Conservation (phyloP, 768 basidiomycete genomes). For the Grammothele lineata region DNA sequence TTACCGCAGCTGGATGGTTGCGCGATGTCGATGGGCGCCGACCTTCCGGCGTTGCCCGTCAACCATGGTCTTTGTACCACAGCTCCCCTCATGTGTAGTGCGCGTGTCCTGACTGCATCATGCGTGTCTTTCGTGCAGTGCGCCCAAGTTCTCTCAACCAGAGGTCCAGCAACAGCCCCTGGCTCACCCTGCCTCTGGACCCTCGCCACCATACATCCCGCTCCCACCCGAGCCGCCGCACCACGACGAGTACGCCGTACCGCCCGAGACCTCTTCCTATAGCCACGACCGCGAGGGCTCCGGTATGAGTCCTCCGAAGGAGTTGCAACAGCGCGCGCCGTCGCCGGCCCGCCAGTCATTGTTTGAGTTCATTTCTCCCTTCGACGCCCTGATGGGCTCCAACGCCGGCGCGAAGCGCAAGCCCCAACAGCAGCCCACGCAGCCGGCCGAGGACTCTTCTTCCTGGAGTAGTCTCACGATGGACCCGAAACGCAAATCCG, state of each 20-base stretch:
- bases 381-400: slow-evolving; percentile 64
- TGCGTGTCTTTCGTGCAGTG: slow-evolving; percentile 5
- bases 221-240: slow-evolving; percentile 16
- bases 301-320: slow-evolving; percentile 2
- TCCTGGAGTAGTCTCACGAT: slow-evolving; percentile 39
- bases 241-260: slow-evolving; percentile 17
- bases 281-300: slow-evolving; percentile 19
- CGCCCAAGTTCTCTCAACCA: slow-evolving; percentile 10
- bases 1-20: background rate
- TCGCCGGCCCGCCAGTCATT: slow-evolving; percentile 74
- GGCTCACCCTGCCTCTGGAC: slow-evolving; percentile 16
- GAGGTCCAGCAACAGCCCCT: slow-evolving; percentile 8
- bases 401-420: slow-evolving; percentile 63
- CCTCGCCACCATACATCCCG: slow-evolving; percentile 21
- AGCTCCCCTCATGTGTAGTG: too few relatives aligned
- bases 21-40: background rate
- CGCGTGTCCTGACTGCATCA: too few relatives aligned
- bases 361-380: slow-evolving; percentile 83
- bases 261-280: slow-evolving; percentile 15
- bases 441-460: slow-evolving; percentile 50
- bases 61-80: too few relatives aligned
- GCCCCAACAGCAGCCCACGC: slow-evolving; percentile 44
- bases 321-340: slow-evolving; percentile 41
- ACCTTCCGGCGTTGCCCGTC: too few relatives aligned
- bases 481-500: slow-evolving; percentile 75